Percentiles rank a stretch among this genome's conserved stretches.
These are phyloP conservation scores for Collybia nuda DNA, from an alignment of 768 basidiomycete genomes.

Conservation along the genomic window DNA sequence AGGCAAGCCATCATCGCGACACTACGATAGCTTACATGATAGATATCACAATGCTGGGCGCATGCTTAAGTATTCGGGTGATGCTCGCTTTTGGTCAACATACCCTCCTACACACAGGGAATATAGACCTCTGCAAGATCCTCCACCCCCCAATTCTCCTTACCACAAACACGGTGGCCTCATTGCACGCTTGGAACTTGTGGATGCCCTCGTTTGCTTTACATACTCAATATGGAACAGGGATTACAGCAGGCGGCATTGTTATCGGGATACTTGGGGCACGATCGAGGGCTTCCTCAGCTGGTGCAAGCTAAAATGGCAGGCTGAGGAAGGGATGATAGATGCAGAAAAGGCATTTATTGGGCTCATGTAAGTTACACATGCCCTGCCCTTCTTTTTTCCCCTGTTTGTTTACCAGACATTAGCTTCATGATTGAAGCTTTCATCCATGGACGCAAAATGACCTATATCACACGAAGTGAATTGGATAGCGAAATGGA, in stretches of 20 bases:
- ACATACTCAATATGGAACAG: slow-evolving; percentile 82
- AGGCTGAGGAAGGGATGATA: slow-evolving; percentile 45
- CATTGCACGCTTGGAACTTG: slow-evolving; percentile 75
- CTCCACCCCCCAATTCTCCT: slow-evolving; percentile 62
- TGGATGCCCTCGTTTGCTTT: slow-evolving; percentile 83
- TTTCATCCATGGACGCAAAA: slow-evolving; percentile 55
- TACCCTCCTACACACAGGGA: slow-evolving; percentile 64
- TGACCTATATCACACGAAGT: slow-evolving; percentile 29
- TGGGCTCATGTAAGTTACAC: slow-evolving; percentile 71
- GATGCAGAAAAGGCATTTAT: slow-evolving; percentile 65
- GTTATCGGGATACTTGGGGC: slow-evolving; percentile 62
- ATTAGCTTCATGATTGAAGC: slow-evolving; percentile 77
- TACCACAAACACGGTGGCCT: slow-evolving; percentile 77
- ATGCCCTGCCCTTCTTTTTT: too few relatives aligned
- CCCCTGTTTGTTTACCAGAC: too few relatives aligned
- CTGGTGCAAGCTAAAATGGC: slow-evolving; percentile 75
- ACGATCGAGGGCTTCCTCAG: slow-evolving; percentile 69
- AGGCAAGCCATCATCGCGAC: slow-evolving; percentile 44
- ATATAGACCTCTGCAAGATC: slow-evolving; percentile 60
- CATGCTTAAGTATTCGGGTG: slow-evolving; percentile 81
- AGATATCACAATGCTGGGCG: slow-evolving; percentile 71
- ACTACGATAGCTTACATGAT: slow-evolving; percentile 64
- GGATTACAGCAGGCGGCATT: slow-evolving; percentile 57
- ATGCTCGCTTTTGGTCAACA: slow-evolving; percentile 75
- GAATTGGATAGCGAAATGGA: slow-evolving; percentile 39